These are phyloP conservation scores for Xylaria sp. DNA, from an alignment of 2,329 filamentous ascomycete species.

Conservation along the genomic window DNA sequence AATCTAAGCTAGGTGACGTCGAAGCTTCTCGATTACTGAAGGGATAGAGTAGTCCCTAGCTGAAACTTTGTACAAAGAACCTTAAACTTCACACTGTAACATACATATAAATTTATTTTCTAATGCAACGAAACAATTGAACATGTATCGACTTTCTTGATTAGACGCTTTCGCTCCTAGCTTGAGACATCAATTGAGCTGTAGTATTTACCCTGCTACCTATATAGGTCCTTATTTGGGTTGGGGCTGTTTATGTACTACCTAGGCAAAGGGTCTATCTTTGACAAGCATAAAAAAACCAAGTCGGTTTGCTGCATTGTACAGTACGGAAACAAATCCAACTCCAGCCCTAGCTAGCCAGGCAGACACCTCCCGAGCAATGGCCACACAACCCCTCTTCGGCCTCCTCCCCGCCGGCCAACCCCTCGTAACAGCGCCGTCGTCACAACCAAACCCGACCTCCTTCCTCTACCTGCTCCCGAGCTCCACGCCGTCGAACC, in stretches of 20 bases:
- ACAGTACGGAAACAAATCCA: not conserved
- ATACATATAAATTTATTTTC: not conserved
- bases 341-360: not conserved
- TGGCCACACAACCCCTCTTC: conserved; percentile 60
- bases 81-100: not conserved
- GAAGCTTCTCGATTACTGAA: conserved; percentile 34
- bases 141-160: conserved; percentile 2
- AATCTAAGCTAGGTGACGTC: conserved; percentile 31
- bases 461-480: conserved; percentile 66
- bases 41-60: not conserved
- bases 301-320: not conserved
- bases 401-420: conserved; percentile 71
- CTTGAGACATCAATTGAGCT: not conserved
- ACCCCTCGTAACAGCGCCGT: conserved; percentile 65
- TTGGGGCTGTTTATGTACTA: not conserved
- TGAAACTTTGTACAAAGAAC: not conserved
- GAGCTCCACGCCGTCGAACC: conserved; percentile 50
- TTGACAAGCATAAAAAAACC: not conserved
- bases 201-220: not conserved
- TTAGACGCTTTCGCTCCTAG: not conserved
- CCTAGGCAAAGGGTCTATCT: not conserved
- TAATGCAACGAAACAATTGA: not conserved
- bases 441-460: conserved; percentile 56
- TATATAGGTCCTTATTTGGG: too few relatives aligned
- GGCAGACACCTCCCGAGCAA: not conserved